Base-by-base conservation (phyloP, 1,284 basidiomycete species). In the Naganishia cerealis region DNA sequence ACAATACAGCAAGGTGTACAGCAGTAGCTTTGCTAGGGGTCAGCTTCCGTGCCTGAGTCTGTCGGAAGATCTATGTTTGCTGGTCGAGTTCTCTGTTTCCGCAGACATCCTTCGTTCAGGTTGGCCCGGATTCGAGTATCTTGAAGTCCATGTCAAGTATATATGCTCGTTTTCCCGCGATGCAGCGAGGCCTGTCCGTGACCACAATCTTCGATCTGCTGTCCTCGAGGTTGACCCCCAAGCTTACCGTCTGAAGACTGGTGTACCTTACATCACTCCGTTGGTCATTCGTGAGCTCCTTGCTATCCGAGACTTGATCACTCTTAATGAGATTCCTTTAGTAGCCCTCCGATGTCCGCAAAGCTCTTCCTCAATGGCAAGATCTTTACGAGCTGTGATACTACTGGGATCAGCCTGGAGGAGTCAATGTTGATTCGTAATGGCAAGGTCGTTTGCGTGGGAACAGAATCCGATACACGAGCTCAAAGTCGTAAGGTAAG, bases 301-400 rank as follows among this genome's bases (percentile, higher is more conserved):
- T 46, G 43, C 43, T 2, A 7, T 46, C n/a, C 15, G 43, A 15
- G 16, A 18, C 29, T 33, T 21, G 24, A 39, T 15, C 56, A 40
- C 10, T 36, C 29, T 40, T 57, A 13, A 57, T 40, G 40, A 21
- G n/a, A 33, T 33, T 33, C 29, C 29, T 33, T 33, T 33, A 6
- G 29, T 33, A 33, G 29, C 29, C 29, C 6, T 36, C 40, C 38
- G 33, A 57, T 40, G 24, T 18, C 43, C 43, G 12, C 43, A 46
- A 67, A 63, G 36, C 40, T 73, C 10, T 74, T 74, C 62, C 61
- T 54, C 40, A 74, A 75, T 65, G 75, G 65, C 8, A 67, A 70
- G 39, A 70, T 76, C 40, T 76, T 76, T 66, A 76, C 75, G 4
- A 68, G 70, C 43, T 6, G 43, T 9, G 57, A 38, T 3, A 46